Evolutionary conservation across 352 stramenopile species (phyloP), one percentile per base, ranked within the genome.

Genomic region (Pilasporangium apinafurcum): DNA sequence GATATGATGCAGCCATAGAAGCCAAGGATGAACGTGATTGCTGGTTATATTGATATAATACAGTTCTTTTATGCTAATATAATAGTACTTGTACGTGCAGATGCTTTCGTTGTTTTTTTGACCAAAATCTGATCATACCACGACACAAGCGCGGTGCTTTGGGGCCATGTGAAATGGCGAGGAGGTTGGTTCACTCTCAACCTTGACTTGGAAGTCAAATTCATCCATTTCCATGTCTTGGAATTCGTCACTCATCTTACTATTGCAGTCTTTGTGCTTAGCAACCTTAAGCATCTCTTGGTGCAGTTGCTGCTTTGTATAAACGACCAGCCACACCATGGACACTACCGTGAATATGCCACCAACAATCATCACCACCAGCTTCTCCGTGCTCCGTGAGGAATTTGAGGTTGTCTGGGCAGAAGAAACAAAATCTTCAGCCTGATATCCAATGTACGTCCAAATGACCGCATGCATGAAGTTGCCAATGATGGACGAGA

Each of bases 361-460:
- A 3, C 64, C 64, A 5, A 53, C 44, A 0, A 58, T 48, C 2
- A 62, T 59, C 14, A 80, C 56, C 17, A 57, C 35, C 29, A 56
- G n/a, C n/a, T n/a, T 51, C n/a, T 63, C 50, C 35, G 31, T 29
- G 14, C 24, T 37, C 2, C 29, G 40, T 8, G 39, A 37, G 20
- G 8, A 24, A 9, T 13, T 36, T 20, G 48, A 62, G 57, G 48
- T 36, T 36, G 44, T 33, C 5, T 38, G 49, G 0, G 46, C 53
- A 25, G 40, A 35, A 0, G 39, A 27, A 35, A 84, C 44, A 5
- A 85, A 42, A 28, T 68, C 65, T 24, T 71, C 71, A 24, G 72
- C 74, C 44, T 83, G 56, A 48, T 63, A 53, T 20, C 76, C 76
- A 22, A 89, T 74, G 36, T 83, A 83, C 16, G 74, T 58, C 71